A percentile compares a stretch with the other conserved stretches of the same genome.
Conservation (phyloP, 192 early-diverging fungal species). For the Linnemannia hyalina region DNA sequence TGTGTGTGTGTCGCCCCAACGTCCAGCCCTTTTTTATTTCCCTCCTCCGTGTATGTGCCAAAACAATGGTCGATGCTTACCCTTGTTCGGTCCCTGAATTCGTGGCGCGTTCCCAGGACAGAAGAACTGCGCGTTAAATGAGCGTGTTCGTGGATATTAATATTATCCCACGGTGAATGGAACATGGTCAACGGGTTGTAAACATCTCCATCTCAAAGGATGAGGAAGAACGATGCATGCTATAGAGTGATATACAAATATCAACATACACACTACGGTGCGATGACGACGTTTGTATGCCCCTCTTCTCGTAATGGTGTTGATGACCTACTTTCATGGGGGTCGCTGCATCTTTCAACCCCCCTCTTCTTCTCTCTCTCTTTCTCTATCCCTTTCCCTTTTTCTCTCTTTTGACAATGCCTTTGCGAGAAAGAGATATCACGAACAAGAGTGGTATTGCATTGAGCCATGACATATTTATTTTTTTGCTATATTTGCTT, state of each 20-base stretch:
- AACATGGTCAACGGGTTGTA: no score
- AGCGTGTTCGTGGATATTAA: not conserved
- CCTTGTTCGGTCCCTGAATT: slow-evolving; percentile 7
- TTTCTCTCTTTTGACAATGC: not conserved
- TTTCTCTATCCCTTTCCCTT: not conserved
- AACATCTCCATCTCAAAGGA: no score
- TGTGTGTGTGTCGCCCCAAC: not conserved
- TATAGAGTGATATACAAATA: not conserved
- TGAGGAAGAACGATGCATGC: no score
- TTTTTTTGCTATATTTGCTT: not conserved
- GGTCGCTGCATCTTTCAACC: not conserved
- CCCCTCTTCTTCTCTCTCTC: not conserved
- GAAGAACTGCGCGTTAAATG: not conserved
- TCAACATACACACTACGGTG: not conserved
- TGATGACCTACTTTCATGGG: slow-evolving; percentile 6
- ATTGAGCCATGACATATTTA: not conserved
- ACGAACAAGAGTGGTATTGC: no score
- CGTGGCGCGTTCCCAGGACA: slow-evolving; percentile 7
- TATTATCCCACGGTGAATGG: not conserved
- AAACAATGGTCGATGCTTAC: not conserved
- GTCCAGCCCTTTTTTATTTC: not conserved
- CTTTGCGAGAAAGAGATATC: no score
- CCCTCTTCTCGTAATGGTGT: not conserved
- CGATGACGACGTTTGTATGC: slow-evolving; percentile 1
- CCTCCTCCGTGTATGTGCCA: not conserved